Conservation (phyloP, 2,329 filamentous ascomycete species). For the Cladosporium austrohemisphaericum region DNA sequence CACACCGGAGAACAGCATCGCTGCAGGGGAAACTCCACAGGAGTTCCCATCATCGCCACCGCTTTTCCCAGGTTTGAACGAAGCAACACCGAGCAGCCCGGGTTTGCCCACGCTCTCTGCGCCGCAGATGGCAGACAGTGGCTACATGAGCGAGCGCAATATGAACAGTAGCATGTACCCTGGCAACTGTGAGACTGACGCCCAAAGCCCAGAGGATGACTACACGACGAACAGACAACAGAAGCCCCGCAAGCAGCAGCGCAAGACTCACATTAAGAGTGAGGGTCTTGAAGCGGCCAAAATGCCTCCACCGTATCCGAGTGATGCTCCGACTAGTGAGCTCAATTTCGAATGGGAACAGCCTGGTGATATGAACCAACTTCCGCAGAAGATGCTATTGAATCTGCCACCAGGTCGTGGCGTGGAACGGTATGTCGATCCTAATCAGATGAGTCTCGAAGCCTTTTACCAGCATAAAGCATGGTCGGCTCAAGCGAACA, state of each 20-base stretch:
- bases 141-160: slow-evolving; percentile 62
- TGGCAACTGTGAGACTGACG: slow-evolving; percentile 61
- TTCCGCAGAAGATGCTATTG: slow-evolving; percentile 24
- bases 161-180: slow-evolving; percentile 57
- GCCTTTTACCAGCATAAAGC: background rate
- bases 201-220: slow-evolving; percentile 37
- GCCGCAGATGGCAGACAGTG: slow-evolving; percentile 56
- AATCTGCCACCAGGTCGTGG: slow-evolving; percentile 20
- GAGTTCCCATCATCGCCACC: slow-evolving; percentile 90
- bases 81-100: slow-evolving; percentile 68
- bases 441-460: slow-evolving; percentile 17
- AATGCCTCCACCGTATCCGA: slow-evolving; percentile 12
- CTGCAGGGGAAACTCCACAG: slow-evolving; percentile 62
- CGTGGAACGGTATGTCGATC: slow-evolving; percentile 28
- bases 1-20: slow-evolving; percentile 43
- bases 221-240: slow-evolving; percentile 34
- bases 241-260: slow-evolving; percentile 23
- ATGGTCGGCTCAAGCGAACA: background rate
- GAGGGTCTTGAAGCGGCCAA: slow-evolving; percentile 21
- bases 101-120: slow-evolving; percentile 52
- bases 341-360: slow-evolving; percentile 21
- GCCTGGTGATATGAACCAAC: slow-evolving; percentile 25
- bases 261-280: slow-evolving; percentile 26
- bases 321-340: slow-evolving; percentile 16
- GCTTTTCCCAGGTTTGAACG: slow-evolving; percentile 56